A percentile compares a stretch with the other conserved stretches of the same genome.
phyloP scores from a whole-genome alignment of 208 protist genomes.

The Entamoeba histolytica region DNA sequence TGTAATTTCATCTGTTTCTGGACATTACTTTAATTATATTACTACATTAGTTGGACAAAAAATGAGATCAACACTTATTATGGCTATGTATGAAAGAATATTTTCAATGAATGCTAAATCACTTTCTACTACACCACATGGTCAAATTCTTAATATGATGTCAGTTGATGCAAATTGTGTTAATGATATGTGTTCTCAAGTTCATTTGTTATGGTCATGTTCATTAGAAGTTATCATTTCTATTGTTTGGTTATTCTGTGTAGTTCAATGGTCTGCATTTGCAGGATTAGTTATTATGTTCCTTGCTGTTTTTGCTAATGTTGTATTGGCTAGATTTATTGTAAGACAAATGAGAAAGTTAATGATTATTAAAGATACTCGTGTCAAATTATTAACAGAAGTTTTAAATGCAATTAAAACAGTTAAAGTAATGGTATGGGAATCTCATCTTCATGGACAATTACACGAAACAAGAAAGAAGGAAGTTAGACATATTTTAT shows the following conservation, averaged over 20 bases:
- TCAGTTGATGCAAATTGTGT: conserved; percentile 24
- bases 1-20: not conserved
- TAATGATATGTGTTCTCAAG: conserved; percentile 16
- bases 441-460: conserved; percentile 24
- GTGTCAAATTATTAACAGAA: conserved; percentile 36
- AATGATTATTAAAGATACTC: conserved; percentile 26
- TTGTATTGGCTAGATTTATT: conserved; percentile 1
- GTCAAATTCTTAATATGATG: conserved; percentile 46
- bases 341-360: not conserved
- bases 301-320: conserved; percentile 30
- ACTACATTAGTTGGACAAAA: not conserved
- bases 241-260: conserved; percentile 31
- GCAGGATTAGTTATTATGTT: conserved; percentile 35
- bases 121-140: not conserved
- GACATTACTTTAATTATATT: not conserved
- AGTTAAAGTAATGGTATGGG: conserved; percentile 45
- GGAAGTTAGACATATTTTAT: not conserved
- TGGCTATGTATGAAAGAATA: not conserved
- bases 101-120: not conserved
- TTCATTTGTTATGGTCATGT: conserved; percentile 27
- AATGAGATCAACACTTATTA: not conserved
- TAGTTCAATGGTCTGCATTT: conserved; percentile 27
- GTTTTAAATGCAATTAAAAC: conserved; percentile 39
- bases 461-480: conserved; percentile 14
- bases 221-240: conserved; percentile 33